These are phyloP conservation scores for Colletotrichum euphorbiae DNA, from an alignment of 2,329 filamentous ascomycete species.

Conservation along the genomic window DNA sequence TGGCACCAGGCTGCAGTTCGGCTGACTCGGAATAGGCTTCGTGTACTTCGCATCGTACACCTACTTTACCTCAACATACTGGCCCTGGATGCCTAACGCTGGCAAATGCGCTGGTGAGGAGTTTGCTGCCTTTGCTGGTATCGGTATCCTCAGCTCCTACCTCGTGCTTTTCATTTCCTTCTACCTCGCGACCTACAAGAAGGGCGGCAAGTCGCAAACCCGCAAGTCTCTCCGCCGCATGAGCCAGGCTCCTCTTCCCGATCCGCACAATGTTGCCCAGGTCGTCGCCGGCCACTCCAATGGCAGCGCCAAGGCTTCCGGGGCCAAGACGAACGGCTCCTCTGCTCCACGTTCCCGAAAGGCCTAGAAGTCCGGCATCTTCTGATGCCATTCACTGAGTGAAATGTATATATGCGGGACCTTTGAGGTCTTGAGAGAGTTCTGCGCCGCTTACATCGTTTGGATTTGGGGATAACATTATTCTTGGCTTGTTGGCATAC, in stretches of 20 bases:
- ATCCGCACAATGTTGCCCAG: slow-evolving; percentile 78
- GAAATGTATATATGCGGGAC: slow-evolving; percentile 38
- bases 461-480: slow-evolving; percentile 27
- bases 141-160: slow-evolving; percentile 93
- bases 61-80: slow-evolving; percentile 95
- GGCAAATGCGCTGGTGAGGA: slow-evolving; percentile 95
- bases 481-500: slow-evolving; percentile 26
- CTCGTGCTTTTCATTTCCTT: slow-evolving; percentile 98
- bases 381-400: slow-evolving; percentile 24
- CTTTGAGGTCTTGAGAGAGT: slow-evolving; percentile 5
- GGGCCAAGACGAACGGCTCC: slow-evolving; percentile 67
- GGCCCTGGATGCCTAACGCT: slow-evolving; percentile 82
- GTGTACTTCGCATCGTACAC: slow-evolving; percentile 99
- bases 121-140: slow-evolving; percentile 93
- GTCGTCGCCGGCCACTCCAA: slow-evolving; percentile 63
- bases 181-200: slow-evolving; percentile 97
- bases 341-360: slow-evolving; percentile 75
- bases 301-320: slow-evolving; percentile 64
- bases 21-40: slow-evolving; percentile 71
- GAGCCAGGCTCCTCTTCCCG: slow-evolving; percentile 77
- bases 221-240: slow-evolving; percentile 80
- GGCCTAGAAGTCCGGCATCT: slow-evolving; percentile 60
- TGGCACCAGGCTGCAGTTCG: not conserved
- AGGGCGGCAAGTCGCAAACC: slow-evolving; percentile 81
- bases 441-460: slow-evolving; percentile 27